Conservation (phyloP, 2,329 filamentous ascomycete genomes). For the Penicillium fuscoglaucum region DNA sequence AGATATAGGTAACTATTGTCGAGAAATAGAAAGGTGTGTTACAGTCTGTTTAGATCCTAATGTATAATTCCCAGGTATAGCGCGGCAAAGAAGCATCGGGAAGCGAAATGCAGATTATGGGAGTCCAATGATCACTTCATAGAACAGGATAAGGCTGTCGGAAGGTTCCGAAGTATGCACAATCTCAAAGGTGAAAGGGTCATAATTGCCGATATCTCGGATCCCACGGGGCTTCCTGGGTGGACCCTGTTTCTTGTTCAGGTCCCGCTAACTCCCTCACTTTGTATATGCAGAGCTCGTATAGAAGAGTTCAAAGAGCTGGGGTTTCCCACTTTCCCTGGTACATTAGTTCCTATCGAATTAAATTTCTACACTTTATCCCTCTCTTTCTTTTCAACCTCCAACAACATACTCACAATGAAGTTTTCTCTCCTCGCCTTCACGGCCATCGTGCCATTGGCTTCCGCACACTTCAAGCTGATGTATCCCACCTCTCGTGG, state of each 20-base stretch:
- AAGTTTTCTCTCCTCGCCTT: conserved; percentile 38
- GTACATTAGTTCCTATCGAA: too few species aligned
- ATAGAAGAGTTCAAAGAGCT: background rate
- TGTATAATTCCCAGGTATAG: background rate
- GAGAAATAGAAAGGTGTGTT: too few species aligned
- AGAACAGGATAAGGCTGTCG: background rate
- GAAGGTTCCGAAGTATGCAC: background rate
- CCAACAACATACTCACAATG: conserved; percentile 23
- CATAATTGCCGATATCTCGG: background rate
- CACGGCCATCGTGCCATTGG: conserved; percentile 46
- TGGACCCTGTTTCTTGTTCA: background rate
- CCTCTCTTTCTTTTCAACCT: background rate
- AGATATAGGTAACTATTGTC: background rate
- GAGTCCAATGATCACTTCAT: background rate
- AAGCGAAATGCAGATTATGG: background rate
- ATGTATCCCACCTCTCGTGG: conserved; percentile 55
- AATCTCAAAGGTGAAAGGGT: background rate
- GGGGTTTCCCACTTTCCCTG: background rate
- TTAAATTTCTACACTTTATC: background rate
- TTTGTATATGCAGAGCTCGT: background rate
- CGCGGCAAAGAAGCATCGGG: background rate
- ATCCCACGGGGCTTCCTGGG: background rate
- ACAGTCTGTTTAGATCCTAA: accelerated
- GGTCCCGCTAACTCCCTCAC: conserved; percentile 4
- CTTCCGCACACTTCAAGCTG: conserved; percentile 58